Evolutionary conservation across 768 basidiomycete genomes (phyloP).

Genomic region (Lenzites betulinus): DNA sequence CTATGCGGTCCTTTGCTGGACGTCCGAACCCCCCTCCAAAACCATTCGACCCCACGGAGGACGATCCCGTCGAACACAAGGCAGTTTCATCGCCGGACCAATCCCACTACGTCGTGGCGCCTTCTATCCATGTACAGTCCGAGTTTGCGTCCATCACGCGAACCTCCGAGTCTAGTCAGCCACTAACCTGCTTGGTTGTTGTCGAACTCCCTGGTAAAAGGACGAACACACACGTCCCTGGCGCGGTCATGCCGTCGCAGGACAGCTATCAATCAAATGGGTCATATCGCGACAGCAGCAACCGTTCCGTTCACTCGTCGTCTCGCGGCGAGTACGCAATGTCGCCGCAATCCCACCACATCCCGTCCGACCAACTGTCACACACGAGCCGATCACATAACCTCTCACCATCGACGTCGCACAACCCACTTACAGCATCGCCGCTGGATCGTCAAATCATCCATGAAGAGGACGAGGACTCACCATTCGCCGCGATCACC

Average conservation of each 20-base stretch:
- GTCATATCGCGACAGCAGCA: constrained; percentile 17
- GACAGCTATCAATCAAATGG: constrained; percentile 14
- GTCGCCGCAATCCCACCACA: constrained; percentile 11
- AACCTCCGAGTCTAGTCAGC: constrained; percentile 69
- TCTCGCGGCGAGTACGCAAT: constrained; percentile 15
- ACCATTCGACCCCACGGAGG: constrained; percentile 73
- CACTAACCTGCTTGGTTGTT: constrained; percentile 90
- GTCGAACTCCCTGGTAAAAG: constrained; percentile 89
- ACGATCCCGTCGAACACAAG: constrained; percentile 60
- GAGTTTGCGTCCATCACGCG: constrained; percentile 86
- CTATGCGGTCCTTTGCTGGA: constrained; percentile 34
- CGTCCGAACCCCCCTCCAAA: constrained; percentile 29
- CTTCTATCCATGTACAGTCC: constrained; percentile 90
- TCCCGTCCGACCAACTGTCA: constrained; percentile 18
- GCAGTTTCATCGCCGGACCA: constrained; percentile 37
- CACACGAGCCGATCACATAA: constrained; percentile 17
- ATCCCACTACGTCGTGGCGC: constrained; percentile 79
- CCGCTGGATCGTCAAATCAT: constrained; percentile 19
- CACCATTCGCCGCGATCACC: constrained; percentile 81
- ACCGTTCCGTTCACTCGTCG: constrained; percentile 22
- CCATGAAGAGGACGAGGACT: constrained; percentile 52
- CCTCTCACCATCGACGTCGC: constrained; percentile 22
- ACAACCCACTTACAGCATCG: constrained; percentile 13
- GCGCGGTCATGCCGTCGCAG: constrained; percentile 27
- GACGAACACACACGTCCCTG: constrained; percentile 33